phyloP scores from a whole-genome alignment of 768 basidiomycete species.

The Hypholoma sublateritium region DNA sequence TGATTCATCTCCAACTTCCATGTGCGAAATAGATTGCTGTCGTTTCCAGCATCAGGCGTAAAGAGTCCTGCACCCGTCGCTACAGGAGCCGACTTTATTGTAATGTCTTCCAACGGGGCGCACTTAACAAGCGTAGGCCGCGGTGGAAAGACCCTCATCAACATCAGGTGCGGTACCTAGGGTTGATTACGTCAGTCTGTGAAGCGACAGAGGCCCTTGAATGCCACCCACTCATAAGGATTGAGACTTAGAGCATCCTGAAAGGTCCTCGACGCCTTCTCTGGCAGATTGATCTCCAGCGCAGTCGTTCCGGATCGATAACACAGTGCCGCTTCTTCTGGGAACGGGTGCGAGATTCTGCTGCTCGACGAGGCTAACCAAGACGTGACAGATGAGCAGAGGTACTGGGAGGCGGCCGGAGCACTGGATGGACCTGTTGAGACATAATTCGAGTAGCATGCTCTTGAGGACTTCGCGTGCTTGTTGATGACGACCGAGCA shows the following conservation, averaged over 20 bases:
- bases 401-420: conserved; percentile 3
- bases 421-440: conserved; percentile 52
- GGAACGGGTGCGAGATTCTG: conserved; percentile 56
- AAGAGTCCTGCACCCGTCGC: conserved; percentile 75
- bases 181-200: conserved; percentile 16
- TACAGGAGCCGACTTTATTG: conserved; percentile 45
- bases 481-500: conserved; percentile 72
- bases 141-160: conserved; percentile 70
- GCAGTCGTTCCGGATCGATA: conserved; percentile 80
- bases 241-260: conserved; percentile 68
- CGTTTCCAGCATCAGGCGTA: conserved; percentile 64
- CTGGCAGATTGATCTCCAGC: conserved; percentile 74
- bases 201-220: conserved; percentile 55
- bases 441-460: conserved; percentile 48
- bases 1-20: conserved; percentile 55
- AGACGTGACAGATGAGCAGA: conserved; percentile 14
- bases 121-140: conserved; percentile 57
- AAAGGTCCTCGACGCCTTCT: conserved; percentile 72
- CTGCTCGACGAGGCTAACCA: conserved; percentile 52
- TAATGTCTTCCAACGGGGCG: conserved; percentile 49
- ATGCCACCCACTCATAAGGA: conserved; percentile 90
- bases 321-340: conserved; percentile 71
- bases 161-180: conserved; percentile 70
- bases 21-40: conserved; percentile 52
- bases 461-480: conserved; percentile 72